phyloP scores from a whole-genome alignment of 768 basidiomycete genomes.

The Lepiota venenata region DNA sequence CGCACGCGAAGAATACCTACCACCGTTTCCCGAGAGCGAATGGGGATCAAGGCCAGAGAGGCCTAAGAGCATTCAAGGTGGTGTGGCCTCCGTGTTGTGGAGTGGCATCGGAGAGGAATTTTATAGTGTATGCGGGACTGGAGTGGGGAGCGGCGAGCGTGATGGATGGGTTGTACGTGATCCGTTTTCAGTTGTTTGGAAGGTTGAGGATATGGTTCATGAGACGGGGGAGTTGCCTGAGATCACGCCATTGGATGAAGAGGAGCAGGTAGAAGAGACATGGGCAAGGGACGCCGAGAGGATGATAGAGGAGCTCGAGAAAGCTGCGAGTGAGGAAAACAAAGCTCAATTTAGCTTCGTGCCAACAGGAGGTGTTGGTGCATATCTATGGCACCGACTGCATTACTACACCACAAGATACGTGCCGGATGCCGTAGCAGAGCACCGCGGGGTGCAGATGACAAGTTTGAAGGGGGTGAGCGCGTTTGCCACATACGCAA shows the following conservation, averaged over 20 bases:
- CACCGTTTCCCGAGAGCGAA: constrained; percentile 17
- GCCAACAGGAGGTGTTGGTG: constrained; percentile 24
- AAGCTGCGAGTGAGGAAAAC: constrained; percentile 1
- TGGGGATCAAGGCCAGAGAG: constrained; percentile 22
- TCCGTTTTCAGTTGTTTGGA: constrained; percentile 34
- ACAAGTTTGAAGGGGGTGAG: not conserved
- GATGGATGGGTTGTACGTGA: constrained; percentile 40
- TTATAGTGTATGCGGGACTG: constrained; percentile 18
- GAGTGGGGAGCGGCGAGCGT: constrained; percentile 7
- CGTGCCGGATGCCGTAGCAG: constrained; percentile 2
- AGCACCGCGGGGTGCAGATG: constrained; percentile 10
- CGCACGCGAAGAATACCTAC: constrained; percentile 11
- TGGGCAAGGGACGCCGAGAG: constrained; percentile 35
- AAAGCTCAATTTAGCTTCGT: constrained; percentile 17
- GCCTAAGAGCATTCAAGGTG: constrained; percentile 12
- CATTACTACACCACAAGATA: constrained; percentile 14
- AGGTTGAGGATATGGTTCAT: constrained; percentile 14
- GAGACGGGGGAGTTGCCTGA: not conserved
- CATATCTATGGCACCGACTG: constrained; percentile 20
- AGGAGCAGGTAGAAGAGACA: constrained; percentile 25
- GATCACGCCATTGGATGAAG: constrained; percentile 27
- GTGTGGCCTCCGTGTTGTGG: constrained; percentile 21
- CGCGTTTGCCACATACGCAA: constrained; percentile 23
- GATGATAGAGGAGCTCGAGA: constrained; percentile 30
- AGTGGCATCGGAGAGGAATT: constrained; percentile 23